Evolutionary conservation across 1,284 basidiomycete species (phyloP), one percentile per base, ranked within the genome.

Genomic region (Sphagnurus paluster): DNA sequence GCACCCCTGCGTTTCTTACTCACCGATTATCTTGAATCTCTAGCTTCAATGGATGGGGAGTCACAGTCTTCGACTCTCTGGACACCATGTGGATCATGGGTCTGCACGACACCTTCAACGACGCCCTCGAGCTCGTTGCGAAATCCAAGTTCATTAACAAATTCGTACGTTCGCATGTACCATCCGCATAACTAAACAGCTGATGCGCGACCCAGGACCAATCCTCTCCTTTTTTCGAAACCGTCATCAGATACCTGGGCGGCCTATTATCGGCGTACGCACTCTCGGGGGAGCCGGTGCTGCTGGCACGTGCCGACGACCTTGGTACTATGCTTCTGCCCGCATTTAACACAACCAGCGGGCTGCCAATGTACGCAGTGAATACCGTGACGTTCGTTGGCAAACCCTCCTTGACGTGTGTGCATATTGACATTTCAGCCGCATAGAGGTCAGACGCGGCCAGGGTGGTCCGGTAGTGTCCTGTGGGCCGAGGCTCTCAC

Each of bases 1-100:
- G 10, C n/a, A 19, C 25, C 5, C 26, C 21, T 36, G 26, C 13
- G 26, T 25, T 20, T 35, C 14, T 28, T 29, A 11, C 43, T 20
- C 50, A 23, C 21, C 9, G 11, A 3, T 47, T 23, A 37, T 28
- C 23, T 34, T 39, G 9, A 40, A 39, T n/a, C 61, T 63, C 51
- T 67, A 82, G 79, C 53, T 77, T 82, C 57, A 82, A 84, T 58
- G 82, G 87, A 28, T 93, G 90, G 90, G 86, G 86, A 30, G 79
- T 90, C 0, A 84, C 86, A 0, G 72, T 90, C 46, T 77, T 86
- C 49, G 86, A 89, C 57, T 72, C 79, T 4, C 71, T 93, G 44
- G 89, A 91, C 58, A 92, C 90, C 0, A 80, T 93, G 62, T 80
- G 87, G 58, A 67, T 70, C 35, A 70, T 72, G 70, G 68, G 62